phyloP scores from a whole-genome alignment of 345 rosid species.

The Eucalyptus pumila region DNA sequence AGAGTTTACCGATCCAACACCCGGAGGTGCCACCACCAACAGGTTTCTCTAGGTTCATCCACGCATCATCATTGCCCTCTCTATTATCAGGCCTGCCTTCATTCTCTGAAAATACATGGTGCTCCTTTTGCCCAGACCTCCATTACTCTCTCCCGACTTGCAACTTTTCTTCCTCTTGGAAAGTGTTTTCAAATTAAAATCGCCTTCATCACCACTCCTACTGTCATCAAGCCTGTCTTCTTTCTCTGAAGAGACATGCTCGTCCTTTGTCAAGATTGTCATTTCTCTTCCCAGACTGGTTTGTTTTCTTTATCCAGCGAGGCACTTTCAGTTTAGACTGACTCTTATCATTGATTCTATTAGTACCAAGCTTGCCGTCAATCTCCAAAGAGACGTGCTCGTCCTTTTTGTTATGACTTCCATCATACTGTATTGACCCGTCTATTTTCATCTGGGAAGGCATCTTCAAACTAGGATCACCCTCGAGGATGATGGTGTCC shows the following conservation, averaged over 20 bases:
- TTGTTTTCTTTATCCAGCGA: neutral
- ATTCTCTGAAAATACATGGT: neutral
- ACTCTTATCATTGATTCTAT: too few relatives aligned
- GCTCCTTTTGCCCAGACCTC: neutral
- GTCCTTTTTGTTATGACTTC: constrained; percentile 8
- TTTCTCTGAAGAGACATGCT: neutral
- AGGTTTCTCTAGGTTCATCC: constrained; percentile 3
- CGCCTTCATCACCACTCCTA: neutral
- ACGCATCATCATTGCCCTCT: constrained; percentile 10
- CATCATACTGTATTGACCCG: constrained; percentile 31
- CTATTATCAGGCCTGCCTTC: neutral
- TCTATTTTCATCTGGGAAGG: constrained; percentile 9
- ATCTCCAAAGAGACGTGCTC: too few relatives aligned
- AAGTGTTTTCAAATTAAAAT: neutral
- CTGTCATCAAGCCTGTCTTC: neutral
- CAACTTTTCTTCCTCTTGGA: neutral
- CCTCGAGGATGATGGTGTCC: constrained; percentile 75
- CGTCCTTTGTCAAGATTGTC: neutral
- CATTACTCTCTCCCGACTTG: neutral
- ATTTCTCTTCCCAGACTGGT: neutral
- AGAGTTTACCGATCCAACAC: constrained; percentile 59
- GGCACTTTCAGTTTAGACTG: too few relatives aligned
- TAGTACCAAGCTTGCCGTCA: too few relatives aligned
- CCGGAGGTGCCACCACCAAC: constrained; percentile 33
- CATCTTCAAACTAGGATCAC: neutral